Base-by-base conservation (phyloP, 306 rosid genomes). In the Vigna trinervia region DNA sequence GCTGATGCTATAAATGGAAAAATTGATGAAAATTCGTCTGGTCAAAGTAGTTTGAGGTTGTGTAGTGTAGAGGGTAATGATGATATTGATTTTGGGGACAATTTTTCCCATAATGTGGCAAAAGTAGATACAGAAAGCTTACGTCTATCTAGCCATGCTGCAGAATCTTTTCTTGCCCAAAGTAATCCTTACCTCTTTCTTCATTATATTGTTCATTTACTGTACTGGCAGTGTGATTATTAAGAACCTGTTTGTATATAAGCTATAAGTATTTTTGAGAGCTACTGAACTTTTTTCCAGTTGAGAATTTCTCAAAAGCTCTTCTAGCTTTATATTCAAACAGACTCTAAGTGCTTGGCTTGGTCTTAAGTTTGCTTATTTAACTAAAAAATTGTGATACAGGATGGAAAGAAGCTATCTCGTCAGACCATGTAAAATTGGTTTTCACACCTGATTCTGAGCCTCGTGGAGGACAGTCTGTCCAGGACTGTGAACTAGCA, bases 391-490 rank as follows among this genome's bases (percentile, higher is more conserved):
- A 32, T 64, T 78, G 28, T 70, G 38, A 61, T 78, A 82, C 93
- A 95, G 99, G 97, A 71, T 95, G 99, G 99, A 92, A 92, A 84
- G 92, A 89, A 60, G 96, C 97, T 64, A 83, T 88, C 50, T 80
- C 87, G 6, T 91, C 90, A 50, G 81, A 86, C 67, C 97, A 95
- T 76, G 88, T 91, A 78, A 69, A 78, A 75, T 78, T 95, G 89
- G 88, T 87, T 82, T 73, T 89, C 68, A 80, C 87, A 38, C 73
- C 85, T 1, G 86, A 83, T 59, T 76, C 83, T 3, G 88, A 84
- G 46, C 78, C 85, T 83, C 75, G 71, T 20, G 83, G 66, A 57
- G 74, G 73, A 50, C 75, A 41, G 12, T 86, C 75, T 47, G 57
- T 51, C 41, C 81, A 76, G 83, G 87, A 74, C 30, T 26, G 26